phyloP scores from a whole-genome alignment of 1,284 basidiomycete genomes.

The Meripilus lineatus region DNA sequence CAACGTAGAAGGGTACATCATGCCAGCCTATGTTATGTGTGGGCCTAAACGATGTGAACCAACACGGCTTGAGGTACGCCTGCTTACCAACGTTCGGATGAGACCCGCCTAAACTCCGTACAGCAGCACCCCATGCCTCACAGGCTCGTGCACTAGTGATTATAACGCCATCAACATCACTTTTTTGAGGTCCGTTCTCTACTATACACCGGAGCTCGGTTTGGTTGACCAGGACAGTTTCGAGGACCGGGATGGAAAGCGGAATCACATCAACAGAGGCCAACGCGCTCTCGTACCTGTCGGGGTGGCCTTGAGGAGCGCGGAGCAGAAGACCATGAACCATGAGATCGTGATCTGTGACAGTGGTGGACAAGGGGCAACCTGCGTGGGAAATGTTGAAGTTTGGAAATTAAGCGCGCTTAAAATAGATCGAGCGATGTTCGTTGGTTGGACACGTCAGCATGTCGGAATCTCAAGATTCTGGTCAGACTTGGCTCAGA shows the following conservation, averaged over 20 bases:
- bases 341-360: no score
- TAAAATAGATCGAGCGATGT: no score
- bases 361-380: no score
- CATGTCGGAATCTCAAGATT: no score
- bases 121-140: conserved; percentile 63
- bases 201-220: conserved; percentile 41
- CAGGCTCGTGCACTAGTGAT: conserved; percentile 70
- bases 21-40: conserved; percentile 38
- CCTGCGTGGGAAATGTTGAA: no score
- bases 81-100: not conserved
- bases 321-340: conserved; percentile 49
- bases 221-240: conserved; percentile 51
- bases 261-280: conserved; percentile 34
- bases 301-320: conserved; percentile 33
- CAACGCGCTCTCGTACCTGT: conserved; percentile 24
- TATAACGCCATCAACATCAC: conserved; percentile 51
- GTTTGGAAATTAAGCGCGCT: no score
- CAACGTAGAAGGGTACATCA: conserved; percentile 65
- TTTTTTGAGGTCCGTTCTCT: conserved; percentile 28
- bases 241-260: conserved; percentile 60
- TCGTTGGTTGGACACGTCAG: no score
- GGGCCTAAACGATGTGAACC: not conserved
- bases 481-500: no score
- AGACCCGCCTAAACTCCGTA: no score
- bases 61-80: not conserved